Conservation (phyloP, 768 basidiomycete species). For the Trametes cubensis region DNA sequence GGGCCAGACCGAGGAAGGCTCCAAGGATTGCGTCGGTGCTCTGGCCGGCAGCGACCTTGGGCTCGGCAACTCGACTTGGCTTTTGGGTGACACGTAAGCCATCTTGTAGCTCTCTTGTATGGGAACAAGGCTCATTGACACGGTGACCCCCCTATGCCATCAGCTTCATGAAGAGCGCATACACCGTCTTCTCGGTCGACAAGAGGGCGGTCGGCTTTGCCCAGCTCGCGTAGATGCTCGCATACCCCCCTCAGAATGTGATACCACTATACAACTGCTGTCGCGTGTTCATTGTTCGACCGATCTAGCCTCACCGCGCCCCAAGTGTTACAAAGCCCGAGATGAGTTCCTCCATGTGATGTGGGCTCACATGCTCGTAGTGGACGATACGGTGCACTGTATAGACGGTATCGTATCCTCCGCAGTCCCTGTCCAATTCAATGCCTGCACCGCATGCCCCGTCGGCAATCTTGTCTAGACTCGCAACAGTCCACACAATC, state of each 20-base stretch:
- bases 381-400: no score
- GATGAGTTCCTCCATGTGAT: no score
- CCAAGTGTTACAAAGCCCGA: no score
- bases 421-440: not conserved
- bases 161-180: conserved; percentile 18
- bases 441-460: not conserved
- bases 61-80: conserved; percentile 22
- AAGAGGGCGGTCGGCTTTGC: conserved; percentile 16
- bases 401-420: no score
- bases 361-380: no score
- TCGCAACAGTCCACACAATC: not conserved
- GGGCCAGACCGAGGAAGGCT: conserved; percentile 6
- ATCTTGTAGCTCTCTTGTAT: not conserved
- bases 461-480: not conserved
- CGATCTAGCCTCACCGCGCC: no score
- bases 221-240: conserved; percentile 5
- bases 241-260: not conserved
- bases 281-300: no score
- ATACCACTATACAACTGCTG: not conserved
- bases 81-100: conserved; percentile 25
- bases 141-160: not conserved
- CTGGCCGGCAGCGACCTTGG: conserved; percentile 22
- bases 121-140: no score
- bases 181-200: conserved; percentile 19
- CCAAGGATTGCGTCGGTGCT: conserved; percentile 20